Evolutionary conservation across 2,329 filamentous ascomycete species (phyloP), one percentile per base, ranked within the genome.

Genomic region (Xylariaceae sp.): DNA sequence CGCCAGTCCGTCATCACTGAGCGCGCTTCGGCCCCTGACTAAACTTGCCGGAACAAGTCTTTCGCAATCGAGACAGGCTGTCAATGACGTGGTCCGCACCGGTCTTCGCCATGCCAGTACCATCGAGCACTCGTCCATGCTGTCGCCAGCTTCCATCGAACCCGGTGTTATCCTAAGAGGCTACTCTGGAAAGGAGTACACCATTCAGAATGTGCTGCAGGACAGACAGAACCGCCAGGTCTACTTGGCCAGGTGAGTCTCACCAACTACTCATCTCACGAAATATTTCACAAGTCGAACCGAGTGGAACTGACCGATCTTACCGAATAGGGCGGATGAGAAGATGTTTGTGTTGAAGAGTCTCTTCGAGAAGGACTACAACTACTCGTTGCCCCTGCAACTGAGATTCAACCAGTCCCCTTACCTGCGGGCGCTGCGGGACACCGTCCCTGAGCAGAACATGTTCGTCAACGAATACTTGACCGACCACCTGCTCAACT

Each of bases 381-480:
- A 72, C 48, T 72, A 73, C 64, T 68, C 71, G 39, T 62, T 73
- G 48, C 68, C 71, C 45, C 56, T 73, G 23, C 71, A 73, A 55
- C 57, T 71, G 45, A 67, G 69, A 56, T 68, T 72, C 56, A 67
- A 68, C 42, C 66, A 65, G 45, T 73, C 70, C 58, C 73, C 72
- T 34, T 73, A 77, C 64, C 62, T 78, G 52, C 72, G 76, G 42
- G 70, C 73, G 3, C 58, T 74, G 15, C 67, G 73, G 49, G 77
- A 80, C 64, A 75, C 74, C 45, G 70, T 78, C 60, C 76, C 77
- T 5, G 73, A 76, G 17, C 69, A 75, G 62, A 74, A 73, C 35
- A 76, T 78, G 69, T 78, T 79, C 62, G 73, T 78, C 60, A 79
- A 76, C 57, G 73, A 74, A 59, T 78, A 78, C 67, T 68, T 77